Conservation (phyloP, 495 filamentous ascomycete genomes). For the Penicillium parvum region DNA sequence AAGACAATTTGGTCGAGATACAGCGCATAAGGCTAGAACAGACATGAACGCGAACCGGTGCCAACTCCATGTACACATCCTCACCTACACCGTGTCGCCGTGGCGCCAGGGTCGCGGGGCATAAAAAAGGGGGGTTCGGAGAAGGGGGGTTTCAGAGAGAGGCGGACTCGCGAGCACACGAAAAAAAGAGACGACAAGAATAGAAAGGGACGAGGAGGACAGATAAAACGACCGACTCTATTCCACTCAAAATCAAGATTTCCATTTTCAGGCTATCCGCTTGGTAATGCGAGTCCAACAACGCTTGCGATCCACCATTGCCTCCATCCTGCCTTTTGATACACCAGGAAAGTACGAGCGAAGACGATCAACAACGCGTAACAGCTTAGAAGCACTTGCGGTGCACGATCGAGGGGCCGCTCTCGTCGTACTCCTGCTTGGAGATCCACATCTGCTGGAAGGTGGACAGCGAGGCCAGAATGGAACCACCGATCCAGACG, state of each 20-base stretch:
- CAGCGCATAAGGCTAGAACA: constrained; percentile 22
- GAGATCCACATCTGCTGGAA: constrained; percentile 99
- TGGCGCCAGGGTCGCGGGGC: neutral
- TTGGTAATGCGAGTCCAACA: constrained; percentile 47
- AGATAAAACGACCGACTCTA: constrained; percentile 33
- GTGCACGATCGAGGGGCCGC: constrained; percentile 98
- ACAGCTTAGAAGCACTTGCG: constrained; percentile 98
- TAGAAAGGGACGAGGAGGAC: neutral
- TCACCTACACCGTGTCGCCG: constrained; percentile 17
- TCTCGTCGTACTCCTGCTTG: constrained; percentile 99
- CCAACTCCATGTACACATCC: constrained; percentile 26
- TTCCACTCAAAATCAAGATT: constrained; percentile 45
- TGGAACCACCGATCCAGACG: constrained; percentile 99
- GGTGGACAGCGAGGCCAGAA: constrained; percentile 96
- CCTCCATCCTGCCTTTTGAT: constrained; percentile 47
- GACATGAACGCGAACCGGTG: constrained; percentile 18
- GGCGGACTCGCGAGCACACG: neutral
- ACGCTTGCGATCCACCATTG: constrained; percentile 41
- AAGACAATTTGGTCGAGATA: constrained; percentile 25
- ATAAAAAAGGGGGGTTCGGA: no score
- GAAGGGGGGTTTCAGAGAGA: neutral
- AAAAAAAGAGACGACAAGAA: constrained; percentile 1
- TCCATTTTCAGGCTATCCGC: constrained; percentile 47
- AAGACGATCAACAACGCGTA: constrained; percentile 36
- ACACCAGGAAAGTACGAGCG: constrained; percentile 48